phyloP scores from a whole-genome alignment of 441 rosid species.

The Mallotus japonicus region DNA sequence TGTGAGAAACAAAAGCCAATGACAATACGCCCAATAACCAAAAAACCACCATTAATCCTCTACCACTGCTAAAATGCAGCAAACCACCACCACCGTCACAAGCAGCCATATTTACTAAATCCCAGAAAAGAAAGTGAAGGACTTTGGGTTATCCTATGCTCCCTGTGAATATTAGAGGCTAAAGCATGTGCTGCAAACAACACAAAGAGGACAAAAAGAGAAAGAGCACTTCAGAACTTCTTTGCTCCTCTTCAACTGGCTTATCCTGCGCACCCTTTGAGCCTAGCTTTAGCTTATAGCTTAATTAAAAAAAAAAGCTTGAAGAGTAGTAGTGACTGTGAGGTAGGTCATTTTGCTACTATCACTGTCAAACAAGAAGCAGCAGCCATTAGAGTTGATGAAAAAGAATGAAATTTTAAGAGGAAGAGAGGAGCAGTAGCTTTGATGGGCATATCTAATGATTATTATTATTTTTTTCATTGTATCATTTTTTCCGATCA shows the following conservation, averaged over 20 bases:
- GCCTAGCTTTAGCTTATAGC: neutral
- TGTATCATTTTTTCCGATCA: no score
- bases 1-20: constrained; percentile 20
- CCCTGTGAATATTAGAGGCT: constrained; percentile 18
- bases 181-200: constrained; percentile 5
- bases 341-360: no score
- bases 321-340: no score
- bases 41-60: constrained; percentile 30
- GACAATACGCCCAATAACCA: constrained; percentile 44
- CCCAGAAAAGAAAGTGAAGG: neutral
- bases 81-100: constrained; percentile 2
- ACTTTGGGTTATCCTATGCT: constrained; percentile 28
- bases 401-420: no score
- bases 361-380: no score
- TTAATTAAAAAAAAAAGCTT: no score
- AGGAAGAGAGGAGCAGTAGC: no score
- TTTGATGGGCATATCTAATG: no score
- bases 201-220: no score
- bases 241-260: constrained; percentile 14
- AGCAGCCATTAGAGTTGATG: no score
- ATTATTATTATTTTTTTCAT: no score
- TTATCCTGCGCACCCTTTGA: constrained; percentile 30
- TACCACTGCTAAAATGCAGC: constrained; percentile 17
- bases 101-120: constrained; percentile 17
- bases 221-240: no score